Evolutionary conservation across 2,329 filamentous ascomycete species (phyloP).

Genomic region (Thielaviopsis euricoi): DNA sequence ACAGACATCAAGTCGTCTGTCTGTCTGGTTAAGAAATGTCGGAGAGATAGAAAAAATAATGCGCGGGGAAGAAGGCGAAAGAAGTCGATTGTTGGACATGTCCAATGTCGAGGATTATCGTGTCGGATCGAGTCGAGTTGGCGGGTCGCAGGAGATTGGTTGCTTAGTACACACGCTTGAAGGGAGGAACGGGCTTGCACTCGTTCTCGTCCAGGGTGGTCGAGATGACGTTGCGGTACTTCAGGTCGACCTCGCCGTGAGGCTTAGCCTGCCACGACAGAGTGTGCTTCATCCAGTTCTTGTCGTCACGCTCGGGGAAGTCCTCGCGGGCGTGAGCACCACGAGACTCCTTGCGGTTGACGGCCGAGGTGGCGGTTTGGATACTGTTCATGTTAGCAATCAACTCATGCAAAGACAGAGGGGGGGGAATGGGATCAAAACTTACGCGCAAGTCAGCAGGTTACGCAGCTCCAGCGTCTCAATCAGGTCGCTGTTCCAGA

Average conservation of each 20-base stretch:
- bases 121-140: not conserved
- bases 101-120: not conserved
- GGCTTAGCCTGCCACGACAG: conserved; percentile 89
- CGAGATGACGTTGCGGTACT: conserved; percentile 68
- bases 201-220: conserved; percentile 85
- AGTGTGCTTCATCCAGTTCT: conserved; percentile 99
- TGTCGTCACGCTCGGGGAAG: conserved; percentile 85
- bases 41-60: not conserved
- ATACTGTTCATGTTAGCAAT: conserved; percentile 30
- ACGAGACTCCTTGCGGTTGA: conserved; percentile 91
- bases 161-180: conserved; percentile 77
- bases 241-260: conserved; percentile 71
- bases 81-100: conserved; percentile 1
- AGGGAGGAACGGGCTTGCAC: conserved; percentile 90
- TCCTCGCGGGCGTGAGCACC: conserved; percentile 96
- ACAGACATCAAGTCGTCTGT: not conserved
- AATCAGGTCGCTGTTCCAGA: conserved; percentile 96
- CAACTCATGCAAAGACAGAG: conserved; percentile 5
- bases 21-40: not conserved
- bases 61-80: not conserved
- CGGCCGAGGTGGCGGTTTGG: conserved; percentile 81
- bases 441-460: conserved; percentile 87
- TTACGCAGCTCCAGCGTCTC: conserved; percentile 94
- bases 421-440: too few species aligned
- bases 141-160: conserved; percentile 2